Conservation (phyloP, 1,284 basidiomycete species). For the Irpex sp. region DNA sequence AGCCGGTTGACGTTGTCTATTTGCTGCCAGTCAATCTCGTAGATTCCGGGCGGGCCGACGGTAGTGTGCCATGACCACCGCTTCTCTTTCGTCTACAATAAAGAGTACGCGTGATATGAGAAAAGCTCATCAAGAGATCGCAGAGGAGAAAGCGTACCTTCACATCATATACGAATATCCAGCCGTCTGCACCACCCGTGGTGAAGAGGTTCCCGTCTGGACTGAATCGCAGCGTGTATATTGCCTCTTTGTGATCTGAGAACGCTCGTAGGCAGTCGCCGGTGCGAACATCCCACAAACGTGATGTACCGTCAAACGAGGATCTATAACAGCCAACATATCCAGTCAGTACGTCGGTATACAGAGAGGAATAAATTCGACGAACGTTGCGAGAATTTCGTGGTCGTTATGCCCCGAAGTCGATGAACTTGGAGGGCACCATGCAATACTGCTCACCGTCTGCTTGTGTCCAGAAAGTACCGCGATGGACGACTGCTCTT, state of each 20-base stretch:
- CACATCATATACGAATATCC: slow-evolving; percentile 50
- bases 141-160: slow-evolving; percentile 27
- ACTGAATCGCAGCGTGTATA: slow-evolving; percentile 64
- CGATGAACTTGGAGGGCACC: slow-evolving; percentile 46
- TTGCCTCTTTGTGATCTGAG: slow-evolving; percentile 56
- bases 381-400: slow-evolving; percentile 64
- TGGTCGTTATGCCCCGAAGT: slow-evolving; percentile 24
- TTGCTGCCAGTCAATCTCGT: slow-evolving; percentile 61
- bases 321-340: slow-evolving; percentile 36
- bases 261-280: slow-evolving; percentile 69
- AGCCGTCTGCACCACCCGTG: slow-evolving; percentile 58
- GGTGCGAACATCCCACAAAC: slow-evolving; percentile 72
- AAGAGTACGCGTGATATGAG: neutral
- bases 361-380: slow-evolving; percentile 23
- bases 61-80: slow-evolving; percentile 56
- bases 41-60: slow-evolving; percentile 47
- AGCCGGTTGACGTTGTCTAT: slow-evolving; percentile 44
- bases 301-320: slow-evolving; percentile 71
- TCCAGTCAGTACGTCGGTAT: slow-evolving; percentile 1
- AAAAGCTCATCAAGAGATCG: neutral
- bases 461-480: slow-evolving; percentile 59
- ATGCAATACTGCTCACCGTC: slow-evolving; percentile 65
- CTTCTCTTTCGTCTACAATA: slow-evolving; percentile 35
- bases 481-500: slow-evolving; percentile 32
- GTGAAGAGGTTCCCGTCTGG: slow-evolving; percentile 57